phyloP scores from a whole-genome alignment of 148 eudicot genomes.

The Silene conica region DNA sequence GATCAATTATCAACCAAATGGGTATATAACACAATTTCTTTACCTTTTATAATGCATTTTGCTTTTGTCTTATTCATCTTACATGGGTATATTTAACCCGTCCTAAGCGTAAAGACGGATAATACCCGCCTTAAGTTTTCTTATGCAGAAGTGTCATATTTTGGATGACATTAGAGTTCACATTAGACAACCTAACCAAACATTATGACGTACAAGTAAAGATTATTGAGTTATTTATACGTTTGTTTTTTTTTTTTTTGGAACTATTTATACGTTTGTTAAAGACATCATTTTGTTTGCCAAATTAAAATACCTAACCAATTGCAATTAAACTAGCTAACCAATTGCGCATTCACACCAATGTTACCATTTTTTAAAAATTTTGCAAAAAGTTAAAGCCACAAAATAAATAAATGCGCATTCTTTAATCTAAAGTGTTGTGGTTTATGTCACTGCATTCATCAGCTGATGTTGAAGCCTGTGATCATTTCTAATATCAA shows the following conservation, averaged over 20 bases:
- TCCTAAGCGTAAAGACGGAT: too few relatives aligned
- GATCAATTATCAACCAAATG: too few relatives aligned
- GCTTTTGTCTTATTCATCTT: too few relatives aligned
- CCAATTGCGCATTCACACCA: not conserved
- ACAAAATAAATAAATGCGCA: too few relatives aligned
- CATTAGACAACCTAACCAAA: not conserved
- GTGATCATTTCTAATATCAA: not conserved
- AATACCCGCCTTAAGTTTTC: too few relatives aligned
- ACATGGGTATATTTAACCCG: too few relatives aligned
- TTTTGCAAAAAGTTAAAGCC: too few relatives aligned
- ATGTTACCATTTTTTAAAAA: not conserved
- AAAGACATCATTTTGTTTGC: not conserved
- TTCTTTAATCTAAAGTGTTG: not conserved
- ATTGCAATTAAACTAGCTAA: too few relatives aligned
- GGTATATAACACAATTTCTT: too few relatives aligned
- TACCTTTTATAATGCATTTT: too few relatives aligned
- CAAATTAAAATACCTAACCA: too few relatives aligned
- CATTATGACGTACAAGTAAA: not conserved
- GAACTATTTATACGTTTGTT: not conserved
- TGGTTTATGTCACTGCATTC: constrained; percentile 14
- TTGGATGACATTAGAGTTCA: not conserved
- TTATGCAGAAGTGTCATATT: not conserved
- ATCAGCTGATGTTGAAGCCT: constrained; percentile 16
- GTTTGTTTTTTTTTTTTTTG: too few relatives aligned
- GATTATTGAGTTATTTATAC: not conserved